These are phyloP conservation scores for Wickerhamiella parazyma DNA, from an alignment of 805 yeast genomes.

Conservation along the genomic window DNA sequence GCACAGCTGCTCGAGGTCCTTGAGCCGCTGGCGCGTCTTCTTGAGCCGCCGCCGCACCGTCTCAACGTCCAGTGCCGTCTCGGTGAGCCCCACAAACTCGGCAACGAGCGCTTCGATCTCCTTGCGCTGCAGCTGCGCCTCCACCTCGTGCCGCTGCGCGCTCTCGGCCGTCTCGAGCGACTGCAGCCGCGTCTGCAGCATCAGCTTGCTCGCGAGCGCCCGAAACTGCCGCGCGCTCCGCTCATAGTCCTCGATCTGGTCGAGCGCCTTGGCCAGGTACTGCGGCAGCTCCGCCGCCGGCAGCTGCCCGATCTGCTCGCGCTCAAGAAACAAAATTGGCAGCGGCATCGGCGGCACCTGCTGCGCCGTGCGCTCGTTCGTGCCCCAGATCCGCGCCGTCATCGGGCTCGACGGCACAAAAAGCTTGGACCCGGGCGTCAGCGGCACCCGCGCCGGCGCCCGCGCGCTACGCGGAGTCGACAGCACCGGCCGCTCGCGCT, in stretches of 20 bases:
- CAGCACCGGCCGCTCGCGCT: background rate
- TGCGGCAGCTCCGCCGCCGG: constrained; percentile 12
- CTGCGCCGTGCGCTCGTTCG: background rate
- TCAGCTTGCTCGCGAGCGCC: constrained; percentile 16
- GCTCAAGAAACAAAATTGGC: constrained; percentile 15
- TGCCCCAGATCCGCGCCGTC: background rate
- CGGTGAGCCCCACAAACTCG: constrained; percentile 27
- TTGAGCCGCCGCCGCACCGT: constrained; percentile 28
- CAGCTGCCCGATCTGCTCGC: constrained; percentile 13
- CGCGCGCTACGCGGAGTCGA: constrained; percentile 3
- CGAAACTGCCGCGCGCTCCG: constrained; percentile 19
- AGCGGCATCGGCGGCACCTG: constrained; percentile 18
- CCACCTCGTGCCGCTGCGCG: constrained; percentile 36
- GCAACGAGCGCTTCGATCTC: constrained; percentile 33
- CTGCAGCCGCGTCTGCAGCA: constrained; percentile 30
- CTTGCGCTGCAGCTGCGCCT: constrained; percentile 31
- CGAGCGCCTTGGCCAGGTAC: constrained; percentile 15
- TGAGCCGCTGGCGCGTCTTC: constrained; percentile 31
- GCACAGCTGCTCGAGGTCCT: constrained; percentile 33
- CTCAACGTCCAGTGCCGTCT: constrained; percentile 26
- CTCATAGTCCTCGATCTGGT: constrained; percentile 17
- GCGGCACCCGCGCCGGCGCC: background rate
- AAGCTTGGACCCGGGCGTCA: constrained; percentile 5
- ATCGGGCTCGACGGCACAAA: constrained; percentile 4
- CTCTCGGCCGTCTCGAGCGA: constrained; percentile 33